Evolutionary conservation across 495 filamentous ascomycete genomes (phyloP).

Genomic region (Oidiodendron maius): DNA sequence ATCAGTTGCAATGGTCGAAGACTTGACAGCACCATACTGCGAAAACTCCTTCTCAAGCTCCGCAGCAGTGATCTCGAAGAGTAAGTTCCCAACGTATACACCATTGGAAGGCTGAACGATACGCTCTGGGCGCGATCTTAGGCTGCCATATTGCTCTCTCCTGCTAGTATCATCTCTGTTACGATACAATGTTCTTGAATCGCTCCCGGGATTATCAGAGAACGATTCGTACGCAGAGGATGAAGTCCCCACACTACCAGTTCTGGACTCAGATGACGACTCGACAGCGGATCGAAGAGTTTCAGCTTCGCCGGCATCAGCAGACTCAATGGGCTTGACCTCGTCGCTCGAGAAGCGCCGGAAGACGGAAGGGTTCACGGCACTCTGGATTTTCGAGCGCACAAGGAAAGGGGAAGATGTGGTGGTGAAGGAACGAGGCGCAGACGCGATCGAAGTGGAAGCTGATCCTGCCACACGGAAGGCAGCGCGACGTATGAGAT

Average conservation of each 20-base stretch:
- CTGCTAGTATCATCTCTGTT: neutral
- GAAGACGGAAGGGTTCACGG: constrained; percentile 26
- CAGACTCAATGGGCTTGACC: constrained; percentile 19
- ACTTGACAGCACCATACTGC: constrained; percentile 56
- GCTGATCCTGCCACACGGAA: constrained; percentile 48
- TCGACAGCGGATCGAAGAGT: constrained; percentile 13
- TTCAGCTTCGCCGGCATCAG: constrained; percentile 21
- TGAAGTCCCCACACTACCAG: no score
- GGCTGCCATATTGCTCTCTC: neutral
- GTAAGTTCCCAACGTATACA: constrained; percentile 80
- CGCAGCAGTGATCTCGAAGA: constrained; percentile 71
- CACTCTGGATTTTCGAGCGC: constrained; percentile 19
- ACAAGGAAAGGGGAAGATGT: constrained; percentile 23
- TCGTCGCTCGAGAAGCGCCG: constrained; percentile 38
- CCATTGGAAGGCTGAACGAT: constrained; percentile 26
- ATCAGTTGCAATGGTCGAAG: constrained; percentile 57
- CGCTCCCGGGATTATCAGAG: no score
- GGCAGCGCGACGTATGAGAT: constrained; percentile 50
- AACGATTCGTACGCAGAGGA: no score
- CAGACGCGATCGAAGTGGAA: constrained; percentile 35
- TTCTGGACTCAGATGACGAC: constrained; percentile 8
- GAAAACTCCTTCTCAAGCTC: constrained; percentile 63
- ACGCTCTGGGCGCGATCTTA: constrained; percentile 1
- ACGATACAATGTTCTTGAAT: neutral
- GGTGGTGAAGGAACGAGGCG: constrained; percentile 35